Base-by-base conservation (phyloP, 345 rosid species). In the Eucalyptus fibrosa region DNA sequence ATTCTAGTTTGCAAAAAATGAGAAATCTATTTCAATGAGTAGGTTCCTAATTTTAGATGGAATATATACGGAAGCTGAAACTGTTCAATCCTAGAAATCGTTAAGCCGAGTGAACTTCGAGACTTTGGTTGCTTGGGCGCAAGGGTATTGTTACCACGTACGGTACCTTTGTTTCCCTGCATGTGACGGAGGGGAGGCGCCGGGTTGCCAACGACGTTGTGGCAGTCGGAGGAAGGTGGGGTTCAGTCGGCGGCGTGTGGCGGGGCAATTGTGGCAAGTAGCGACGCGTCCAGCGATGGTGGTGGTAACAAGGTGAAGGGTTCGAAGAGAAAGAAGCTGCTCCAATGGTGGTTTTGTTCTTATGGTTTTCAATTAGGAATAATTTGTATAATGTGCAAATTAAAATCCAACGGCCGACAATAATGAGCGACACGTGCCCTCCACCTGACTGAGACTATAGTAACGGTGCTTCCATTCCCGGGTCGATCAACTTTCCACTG, bases 11-110 rank as follows among this genome's bases (percentile, higher is more conserved):
- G 0, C 1, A 53, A 19, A 53, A 53, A 19, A 8, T 1, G 0
- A 53, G 0, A 8, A 53, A 53, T 53, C 2, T 8, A 0, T 53
- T 53, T 53, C 0, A 53, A 19, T 53, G 0, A 53, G 11, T 7
- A 53, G 2, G 23, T 19, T 53, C 2, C 2, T 53, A 0, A 2
- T 53, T 53, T 53, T 0, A 21, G 11, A 0, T 19, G 5, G 9
- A 19, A 53, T 53, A 53, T 53, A 2, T 8, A 53, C 2, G 0
- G 11, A 53, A 53, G 11, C 1, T 19, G 1, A 53, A 53, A 53
- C 2, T 2, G 1, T 53, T 53, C 11, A 53, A 53, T 5, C 24
- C 26, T 53, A 21, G 26, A 53, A 53, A 53, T 53, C 11, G 4
- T 53, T 7, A 24, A 56, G 62, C 62, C 62, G 24, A 56, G 30